These are phyloP conservation scores for Scalesia atractyloides DNA, from an alignment of 129 eudicot species.

Conservation along the genomic window DNA sequence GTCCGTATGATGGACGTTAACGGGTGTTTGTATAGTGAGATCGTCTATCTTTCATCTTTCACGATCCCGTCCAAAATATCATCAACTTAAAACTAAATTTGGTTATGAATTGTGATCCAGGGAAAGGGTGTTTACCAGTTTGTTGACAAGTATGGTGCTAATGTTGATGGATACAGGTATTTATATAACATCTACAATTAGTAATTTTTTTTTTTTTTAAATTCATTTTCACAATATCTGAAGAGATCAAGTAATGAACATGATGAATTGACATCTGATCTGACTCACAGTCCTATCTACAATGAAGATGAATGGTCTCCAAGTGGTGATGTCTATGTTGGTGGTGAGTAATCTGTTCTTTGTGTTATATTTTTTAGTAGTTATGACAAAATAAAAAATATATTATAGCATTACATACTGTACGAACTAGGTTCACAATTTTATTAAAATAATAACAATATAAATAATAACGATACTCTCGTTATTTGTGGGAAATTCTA, in stretches of 20 bases:
- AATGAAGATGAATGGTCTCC: constrained; percentile 76
- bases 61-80: no score
- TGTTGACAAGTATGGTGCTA: constrained; percentile 97
- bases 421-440: no score
- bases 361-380: background rate
- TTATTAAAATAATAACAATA: no score
- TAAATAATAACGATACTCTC: no score
- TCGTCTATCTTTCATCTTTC: no score
- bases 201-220: background rate
- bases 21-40: no score
- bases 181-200: background rate
- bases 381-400: no score
- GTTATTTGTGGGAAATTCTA: no score
- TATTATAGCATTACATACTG: no score
- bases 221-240: background rate
- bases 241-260: background rate
- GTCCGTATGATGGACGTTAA: no score
- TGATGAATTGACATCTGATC: background rate
- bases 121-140: constrained; percentile 98
- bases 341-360: constrained; percentile 49
- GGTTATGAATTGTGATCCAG: constrained; percentile 21
- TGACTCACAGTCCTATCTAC: constrained; percentile 64
- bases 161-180: constrained; percentile 66
- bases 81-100: background rate
- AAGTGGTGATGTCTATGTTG: constrained; percentile 76